Percentiles rank a stretch among this genome's conserved stretches.
These are phyloP conservation scores for Copromyces sp. DNA, from an alignment of 495 filamentous ascomycete genomes.

Conservation along the genomic window DNA sequence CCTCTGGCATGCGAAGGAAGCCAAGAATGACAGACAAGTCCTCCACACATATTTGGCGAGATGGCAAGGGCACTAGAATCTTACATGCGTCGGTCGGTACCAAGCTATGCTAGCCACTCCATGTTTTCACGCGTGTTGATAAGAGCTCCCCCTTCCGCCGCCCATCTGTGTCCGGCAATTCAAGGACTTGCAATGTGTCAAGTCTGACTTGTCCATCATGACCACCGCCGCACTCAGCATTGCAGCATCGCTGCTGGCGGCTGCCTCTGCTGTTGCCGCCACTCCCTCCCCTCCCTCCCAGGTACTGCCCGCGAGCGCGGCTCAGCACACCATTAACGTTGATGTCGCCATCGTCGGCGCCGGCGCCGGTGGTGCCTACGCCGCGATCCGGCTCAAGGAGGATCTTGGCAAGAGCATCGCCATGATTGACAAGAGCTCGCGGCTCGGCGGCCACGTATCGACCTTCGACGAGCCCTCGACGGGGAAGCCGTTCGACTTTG, in stretches of 20 bases:
- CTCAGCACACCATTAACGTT: background rate
- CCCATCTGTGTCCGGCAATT: background rate
- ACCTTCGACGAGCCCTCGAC: conserved; percentile 30
- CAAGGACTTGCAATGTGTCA: background rate
- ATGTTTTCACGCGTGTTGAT: background rate
- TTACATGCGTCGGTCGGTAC: background rate
- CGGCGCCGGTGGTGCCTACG: conserved; percentile 39
- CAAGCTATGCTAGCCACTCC: background rate
- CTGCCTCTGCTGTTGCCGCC: conserved; percentile 7
- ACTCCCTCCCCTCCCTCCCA: background rate
- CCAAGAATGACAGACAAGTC: background rate
- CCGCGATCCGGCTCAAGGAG: conserved; percentile 35
- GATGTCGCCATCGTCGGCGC: conserved; percentile 38
- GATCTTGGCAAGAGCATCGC: conserved; percentile 31
- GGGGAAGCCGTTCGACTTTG: conserved; percentile 28
- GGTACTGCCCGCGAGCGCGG: background rate
- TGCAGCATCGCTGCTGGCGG: background rate
- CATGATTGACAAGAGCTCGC: conserved; percentile 30
- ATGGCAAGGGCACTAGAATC: background rate
- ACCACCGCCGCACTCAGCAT: background rate
- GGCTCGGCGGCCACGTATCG: conserved; percentile 34
- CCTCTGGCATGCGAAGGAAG: background rate
- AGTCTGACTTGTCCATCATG: background rate
- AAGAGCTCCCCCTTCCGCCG: background rate
- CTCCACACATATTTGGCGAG: background rate